Evolutionary conservation across 768 basidiomycete genomes (phyloP).

Genomic region (Leccinum sublutescens): DNA sequence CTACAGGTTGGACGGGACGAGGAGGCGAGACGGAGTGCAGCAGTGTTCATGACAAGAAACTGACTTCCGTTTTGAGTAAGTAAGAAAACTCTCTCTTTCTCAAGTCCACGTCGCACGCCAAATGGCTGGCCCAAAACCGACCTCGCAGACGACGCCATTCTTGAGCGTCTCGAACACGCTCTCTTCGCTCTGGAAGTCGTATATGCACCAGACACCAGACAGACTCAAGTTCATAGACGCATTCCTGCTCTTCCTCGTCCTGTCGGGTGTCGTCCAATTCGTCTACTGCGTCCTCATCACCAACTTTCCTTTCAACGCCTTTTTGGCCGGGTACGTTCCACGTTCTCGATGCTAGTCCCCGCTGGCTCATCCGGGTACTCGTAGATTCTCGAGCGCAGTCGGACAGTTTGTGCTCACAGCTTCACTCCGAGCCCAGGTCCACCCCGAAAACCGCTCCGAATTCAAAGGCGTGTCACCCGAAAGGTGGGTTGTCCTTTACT

Average conservation of each 20-base stretch:
- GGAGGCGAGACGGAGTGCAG: conserved; percentile 21
- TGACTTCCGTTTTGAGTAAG: conserved; percentile 8
- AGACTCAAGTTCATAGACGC: conserved; percentile 92
- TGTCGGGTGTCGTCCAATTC: conserved; percentile 90
- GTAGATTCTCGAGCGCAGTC: conserved; percentile 89
- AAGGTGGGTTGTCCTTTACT: conserved; percentile 51
- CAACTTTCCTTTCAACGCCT: conserved; percentile 96
- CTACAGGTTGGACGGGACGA: conserved; percentile 19
- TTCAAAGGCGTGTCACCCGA: conserved; percentile 95
- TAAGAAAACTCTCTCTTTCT: background rate
- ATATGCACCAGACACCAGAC: conserved; percentile 71
- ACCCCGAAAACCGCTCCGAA: conserved; percentile 74
- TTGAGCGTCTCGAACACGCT: conserved; percentile 35
- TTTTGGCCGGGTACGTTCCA: conserved; percentile 81
- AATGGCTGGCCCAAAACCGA: conserved; percentile 40
- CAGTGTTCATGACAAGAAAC: conserved; percentile 20
- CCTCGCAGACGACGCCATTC: conserved; percentile 12
- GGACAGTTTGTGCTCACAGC: conserved; percentile 97
- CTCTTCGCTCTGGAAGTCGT: conserved; percentile 69
- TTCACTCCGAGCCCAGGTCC: conserved; percentile 88
- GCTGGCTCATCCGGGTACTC: background rate
- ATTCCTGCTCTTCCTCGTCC: conserved; percentile 89
- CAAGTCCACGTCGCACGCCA: conserved; percentile 19
- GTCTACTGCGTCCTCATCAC: conserved; percentile 88
- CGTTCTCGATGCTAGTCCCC: background rate